Evolutionary conservation across 1,139 yeast genomes (phyloP), one percentile per base, ranked within the genome.

Genomic region (Candida sanyaensis): DNA sequence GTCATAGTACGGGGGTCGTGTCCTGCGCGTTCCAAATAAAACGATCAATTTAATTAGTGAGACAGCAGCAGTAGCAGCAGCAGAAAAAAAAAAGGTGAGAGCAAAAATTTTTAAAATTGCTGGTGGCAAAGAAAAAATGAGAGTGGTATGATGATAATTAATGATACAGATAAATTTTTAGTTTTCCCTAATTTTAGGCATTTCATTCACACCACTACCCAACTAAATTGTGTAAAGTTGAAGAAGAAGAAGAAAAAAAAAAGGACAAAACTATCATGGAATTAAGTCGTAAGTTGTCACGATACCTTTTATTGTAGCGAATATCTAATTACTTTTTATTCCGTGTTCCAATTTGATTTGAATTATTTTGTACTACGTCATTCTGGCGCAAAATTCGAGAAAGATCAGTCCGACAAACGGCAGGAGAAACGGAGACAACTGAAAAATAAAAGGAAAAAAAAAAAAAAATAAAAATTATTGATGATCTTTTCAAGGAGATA

Each of bases 121-220:
- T 23, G 39, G 28, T 24, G 39, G 39, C 28, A 24, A 23, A 23
- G 27, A 24, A 26, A 21, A 32, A 17, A 17, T 11, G 9, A 6
- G 10, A 9, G 41, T 37, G 41, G 41, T 27, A 27, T 37, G 41
- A 37, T 37, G 41, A 17, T 7, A 37, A 37, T 4, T 27, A 11
- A 27, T 37, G 11, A 6, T 37, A 17, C 21, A 17, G 21, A 17
- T 17, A 17, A 3, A 17, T 17, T 17, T 17, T 17, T 17, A 17
- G 21, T 17, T 17, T 17, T 17, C 21, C 21, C 21, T 17, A 17
- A 17, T 36, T 10, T n/a, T 24, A 9, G 23, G 17, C 17, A 33
- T 24, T 36, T 24, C 21, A 24, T 36, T 36, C 39, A 36, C 39
- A 36, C 39, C 39, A 36, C 39, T 12, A 36, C 39, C 39, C 21